Evolutionary conservation across 2,329 filamentous ascomycete species (phyloP), one percentile per base, ranked within the genome.

Genomic region (Nannizziopsis barbatae): DNA sequence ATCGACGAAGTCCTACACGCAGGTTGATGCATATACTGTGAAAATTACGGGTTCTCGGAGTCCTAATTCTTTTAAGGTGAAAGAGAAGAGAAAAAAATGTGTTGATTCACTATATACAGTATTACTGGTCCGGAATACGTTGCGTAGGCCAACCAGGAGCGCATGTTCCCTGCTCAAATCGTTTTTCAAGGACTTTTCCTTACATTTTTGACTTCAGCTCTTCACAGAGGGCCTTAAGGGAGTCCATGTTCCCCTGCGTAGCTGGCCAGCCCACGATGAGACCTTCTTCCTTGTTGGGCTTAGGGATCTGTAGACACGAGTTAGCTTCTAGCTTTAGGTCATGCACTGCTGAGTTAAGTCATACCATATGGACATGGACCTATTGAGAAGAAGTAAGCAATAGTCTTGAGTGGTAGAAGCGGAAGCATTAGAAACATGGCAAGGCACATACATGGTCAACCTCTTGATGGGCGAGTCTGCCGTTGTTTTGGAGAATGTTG

Each of bases 401-500:
- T 22, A 8, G 18, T 53, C 38, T 40, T 12, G n/a, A 36, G 33
- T 7, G 42, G 12, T 15, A 11, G n/a, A n/a, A 46, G 4, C 4
- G 3, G 7, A 7, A 7, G 22, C 22, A 40, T 30, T 58, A 55
- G 11, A 18, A 36, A 10, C 9, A 12, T 30, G 9, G 32, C 15
- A 22, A 39, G 36, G 71, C 80, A 27, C 22, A 70, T 71, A 92
- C 90, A 71, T 98, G 92, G 57, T 87, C 84, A 53, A 98, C 90
- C 55, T 84, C 74, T 71, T 96, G 92, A 67, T 98, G 92, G 14
- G 92, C 92, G 60, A 90, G 78, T 17, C 78, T 74, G 45, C 92
- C 92, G 62, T 98, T 98, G 71, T 98, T 98, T 72, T 98, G 92
- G 51, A 98, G 72, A 42, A 98, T 77, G 63, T 98, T 98, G 75